Base-by-base conservation (phyloP, 441 rosid genomes). In the Adansonia rubrostipa region DNA sequence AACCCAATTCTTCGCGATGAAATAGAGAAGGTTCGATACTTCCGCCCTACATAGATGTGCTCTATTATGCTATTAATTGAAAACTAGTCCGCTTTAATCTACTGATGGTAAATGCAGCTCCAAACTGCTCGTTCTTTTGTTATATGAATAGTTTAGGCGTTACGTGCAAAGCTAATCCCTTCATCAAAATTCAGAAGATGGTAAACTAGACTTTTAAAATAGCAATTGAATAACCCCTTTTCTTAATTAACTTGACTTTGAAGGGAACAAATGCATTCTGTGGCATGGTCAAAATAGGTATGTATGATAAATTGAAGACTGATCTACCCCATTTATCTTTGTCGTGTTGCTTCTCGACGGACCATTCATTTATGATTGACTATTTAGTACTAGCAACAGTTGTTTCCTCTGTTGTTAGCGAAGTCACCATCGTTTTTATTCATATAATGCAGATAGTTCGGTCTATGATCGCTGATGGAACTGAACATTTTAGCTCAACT, bases 1-100 rank as follows among this genome's bases (percentile, higher is more conserved):
- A 88, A 89, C 79, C 94, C 93, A 70, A 51, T 79, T 81, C 87
- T 89, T 63, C 86, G 73, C 4, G 93, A 86, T 36, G 94, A 93
- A 80, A 88, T 95, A 67, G 98, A 92, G 80, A 95, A 92, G 98
- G 99, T 95, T 79, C 20, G 5, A 36, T 57, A 53, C 77, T 64
- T 72, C 54, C 20, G 20, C 70, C 67, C 40, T 74, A 7, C 9
- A 54, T 54, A 13, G 20, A 19, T 57, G 42, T 20, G 9, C 4
- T 14, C 10, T 56, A 10, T 56, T 20, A 42, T 54, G 51, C 73
- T 67, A 42, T 42, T 63, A 33, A 33, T 67, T 53, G 50, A 65
- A 66, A 3, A 19, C 19, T 19, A 9, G 28, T 61, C 44, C 19
- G 33, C 61, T 44, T 40, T 62, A 45, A 22, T 42, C 65, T 19